Evolutionary conservation across 768 basidiomycete genomes (phyloP).

Genomic region (Boletellus sp.): DNA sequence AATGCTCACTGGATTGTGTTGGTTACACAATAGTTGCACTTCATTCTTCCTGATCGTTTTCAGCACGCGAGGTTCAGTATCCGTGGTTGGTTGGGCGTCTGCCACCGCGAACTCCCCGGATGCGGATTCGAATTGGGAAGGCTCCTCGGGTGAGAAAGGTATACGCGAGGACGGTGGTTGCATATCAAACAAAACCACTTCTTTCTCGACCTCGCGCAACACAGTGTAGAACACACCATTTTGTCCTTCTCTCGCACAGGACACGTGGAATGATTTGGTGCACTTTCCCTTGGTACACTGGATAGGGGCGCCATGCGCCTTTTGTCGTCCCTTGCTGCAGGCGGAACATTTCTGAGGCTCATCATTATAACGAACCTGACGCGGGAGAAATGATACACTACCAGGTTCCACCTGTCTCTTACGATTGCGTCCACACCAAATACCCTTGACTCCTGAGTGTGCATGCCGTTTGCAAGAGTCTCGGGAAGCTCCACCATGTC

Average conservation of each 20-base stretch:
- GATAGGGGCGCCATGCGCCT: slow-evolving; percentile 75
- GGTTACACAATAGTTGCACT: slow-evolving; percentile 74
- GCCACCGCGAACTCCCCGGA: background rate
- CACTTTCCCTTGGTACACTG: slow-evolving; percentile 97
- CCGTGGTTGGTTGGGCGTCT: slow-evolving; percentile 1
- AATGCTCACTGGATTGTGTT: slow-evolving; percentile 83
- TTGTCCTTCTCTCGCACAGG: slow-evolving; percentile 65
- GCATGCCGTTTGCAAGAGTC: slow-evolving; percentile 29
- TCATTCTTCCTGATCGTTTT: slow-evolving; percentile 72
- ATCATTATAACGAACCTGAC: background rate
- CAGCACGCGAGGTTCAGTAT: slow-evolving; percentile 36
- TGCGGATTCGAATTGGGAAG: background rate
- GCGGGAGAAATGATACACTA: slow-evolving; percentile 36
- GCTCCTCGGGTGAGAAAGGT: slow-evolving; percentile 1
- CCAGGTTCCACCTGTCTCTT: slow-evolving; percentile 90
- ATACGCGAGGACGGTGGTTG: slow-evolving; percentile 10
- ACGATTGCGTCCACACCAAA: slow-evolving; percentile 87
- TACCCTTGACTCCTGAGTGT: slow-evolving; percentile 49
- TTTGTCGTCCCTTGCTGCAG: slow-evolving; percentile 66
- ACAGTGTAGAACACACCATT: slow-evolving; percentile 57
- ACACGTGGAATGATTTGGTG: slow-evolving; percentile 88
- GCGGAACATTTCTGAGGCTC: slow-evolving; percentile 80
- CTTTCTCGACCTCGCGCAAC: slow-evolving; percentile 73
- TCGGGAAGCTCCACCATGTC: slow-evolving; percentile 54
- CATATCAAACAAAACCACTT: slow-evolving; percentile 63